These are phyloP conservation scores for Diutina scorzettiae DNA, from an alignment of 1,139 yeast genomes.

Conservation along the genomic window DNA sequence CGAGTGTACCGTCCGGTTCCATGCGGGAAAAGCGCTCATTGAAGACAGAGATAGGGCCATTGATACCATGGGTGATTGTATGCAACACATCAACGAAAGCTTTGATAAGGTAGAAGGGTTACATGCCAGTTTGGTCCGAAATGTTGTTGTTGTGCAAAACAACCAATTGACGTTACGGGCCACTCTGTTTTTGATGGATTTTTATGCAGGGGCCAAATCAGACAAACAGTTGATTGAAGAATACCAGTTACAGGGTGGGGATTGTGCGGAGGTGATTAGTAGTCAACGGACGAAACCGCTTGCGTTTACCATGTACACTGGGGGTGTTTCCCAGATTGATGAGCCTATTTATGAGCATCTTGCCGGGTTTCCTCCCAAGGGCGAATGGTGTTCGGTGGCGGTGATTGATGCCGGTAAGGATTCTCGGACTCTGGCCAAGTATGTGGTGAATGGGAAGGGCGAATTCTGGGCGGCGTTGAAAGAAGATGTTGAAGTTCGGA, in stretches of 20 bases:
- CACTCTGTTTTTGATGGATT: constrained; percentile 32
- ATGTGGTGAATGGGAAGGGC: constrained; percentile 65
- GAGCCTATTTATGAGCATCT: constrained; percentile 60
- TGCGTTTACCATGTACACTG: constrained; percentile 39
- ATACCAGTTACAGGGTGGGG: constrained; percentile 10
- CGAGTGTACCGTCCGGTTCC: constrained; percentile 66
- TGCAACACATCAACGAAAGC: constrained; percentile 73
- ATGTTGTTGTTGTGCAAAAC: constrained; percentile 57
- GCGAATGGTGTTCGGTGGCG: constrained; percentile 48
- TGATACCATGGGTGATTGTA: constrained; percentile 70
- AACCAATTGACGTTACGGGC: constrained; percentile 42
- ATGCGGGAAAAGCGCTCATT: constrained; percentile 45
- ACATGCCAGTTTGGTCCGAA: constrained; percentile 67
- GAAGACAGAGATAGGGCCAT: constrained; percentile 60
- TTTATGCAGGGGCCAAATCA: constrained; percentile 14
- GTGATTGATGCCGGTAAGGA: constrained; percentile 26
- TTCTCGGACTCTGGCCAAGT: constrained; percentile 51
- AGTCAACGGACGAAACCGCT: not conserved
- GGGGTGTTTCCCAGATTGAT: constrained; percentile 58
- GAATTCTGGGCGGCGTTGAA: constrained; percentile 39
- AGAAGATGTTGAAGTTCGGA: too few relatives aligned
- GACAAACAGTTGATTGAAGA: constrained; percentile 7
- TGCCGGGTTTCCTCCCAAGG: constrained; percentile 25
- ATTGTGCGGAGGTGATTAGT: not conserved
- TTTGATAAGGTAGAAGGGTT: constrained; percentile 42